Conservation (phyloP, 768 basidiomycete genomes). For the Tricholoma saponaceum region DNA sequence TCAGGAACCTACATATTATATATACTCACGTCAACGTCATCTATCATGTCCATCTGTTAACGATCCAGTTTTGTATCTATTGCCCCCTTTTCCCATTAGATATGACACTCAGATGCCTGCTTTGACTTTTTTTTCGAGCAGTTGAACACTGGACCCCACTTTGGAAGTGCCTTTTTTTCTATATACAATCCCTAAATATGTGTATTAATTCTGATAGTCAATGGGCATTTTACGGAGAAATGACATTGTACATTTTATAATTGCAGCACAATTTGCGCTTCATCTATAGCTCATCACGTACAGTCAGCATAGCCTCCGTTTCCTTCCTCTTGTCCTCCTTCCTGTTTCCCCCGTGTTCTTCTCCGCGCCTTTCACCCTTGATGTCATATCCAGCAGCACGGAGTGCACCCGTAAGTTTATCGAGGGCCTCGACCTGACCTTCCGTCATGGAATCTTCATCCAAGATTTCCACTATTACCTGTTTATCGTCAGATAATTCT, state of each 20-base stretch:
- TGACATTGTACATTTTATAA: neutral
- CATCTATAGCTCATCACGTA: constrained; percentile 16
- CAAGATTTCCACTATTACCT: constrained; percentile 38
- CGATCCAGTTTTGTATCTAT: neutral
- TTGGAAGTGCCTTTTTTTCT: neutral
- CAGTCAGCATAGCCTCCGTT: constrained; percentile 5
- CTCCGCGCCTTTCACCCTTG: constrained; percentile 27
- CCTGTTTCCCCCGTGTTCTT: constrained; percentile 22
- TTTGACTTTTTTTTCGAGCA: neutral
- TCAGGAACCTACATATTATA: neutral
- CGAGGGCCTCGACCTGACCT: constrained; percentile 32
- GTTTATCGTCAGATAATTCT: constrained; percentile 33
- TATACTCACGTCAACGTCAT: neutral
- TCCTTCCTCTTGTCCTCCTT: constrained; percentile 27
- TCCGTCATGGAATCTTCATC: constrained; percentile 40
- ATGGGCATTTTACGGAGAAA: constrained; percentile 3
- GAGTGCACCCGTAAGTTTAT: constrained; percentile 45
- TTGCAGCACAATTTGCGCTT: neutral
- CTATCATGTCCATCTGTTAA: constrained; percentile 2
- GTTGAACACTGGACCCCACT: constrained; percentile 1
- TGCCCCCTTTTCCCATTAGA: constrained; percentile 6
- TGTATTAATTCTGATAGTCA: neutral
- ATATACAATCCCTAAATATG: neutral
- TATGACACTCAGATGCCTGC: constrained; percentile 3
- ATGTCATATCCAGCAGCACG: constrained; percentile 52